phyloP scores from a whole-genome alignment of 192 early-diverging fungal genomes.

The Cetraspora pellucida region DNA sequence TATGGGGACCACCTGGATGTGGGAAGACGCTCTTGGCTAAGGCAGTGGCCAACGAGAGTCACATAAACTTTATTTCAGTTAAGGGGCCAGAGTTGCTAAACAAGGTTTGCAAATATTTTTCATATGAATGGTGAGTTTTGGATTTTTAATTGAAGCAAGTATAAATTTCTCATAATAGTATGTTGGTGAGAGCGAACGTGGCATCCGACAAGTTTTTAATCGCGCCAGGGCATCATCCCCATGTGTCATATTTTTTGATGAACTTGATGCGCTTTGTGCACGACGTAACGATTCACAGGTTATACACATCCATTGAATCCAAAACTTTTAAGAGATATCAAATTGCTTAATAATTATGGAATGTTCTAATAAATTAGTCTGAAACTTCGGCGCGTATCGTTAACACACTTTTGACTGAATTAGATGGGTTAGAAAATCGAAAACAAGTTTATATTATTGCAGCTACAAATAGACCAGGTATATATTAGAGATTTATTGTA shows the following conservation, averaged over 20 bases:
- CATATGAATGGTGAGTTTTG: not conserved
- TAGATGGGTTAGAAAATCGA: conserved; percentile 92
- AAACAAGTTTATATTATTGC: conserved; percentile 94
- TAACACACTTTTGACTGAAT: conserved; percentile 94
- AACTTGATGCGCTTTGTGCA: conserved; percentile 92
- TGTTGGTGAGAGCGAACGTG: conserved; percentile 97
- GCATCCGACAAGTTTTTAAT: conserved; percentile 92
- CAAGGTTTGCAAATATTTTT: conserved; percentile 61
- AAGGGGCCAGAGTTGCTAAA: conserved; percentile 98
- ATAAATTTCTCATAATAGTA: conserved; percentile 54
- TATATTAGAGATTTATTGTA: not conserved
- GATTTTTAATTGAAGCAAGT: not conserved
- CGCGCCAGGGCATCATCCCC: conserved; percentile 90
- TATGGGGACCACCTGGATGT: conserved; percentile 98
- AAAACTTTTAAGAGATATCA: not conserved
- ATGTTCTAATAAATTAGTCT: conserved; percentile 50
- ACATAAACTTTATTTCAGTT: conserved; percentile 98
- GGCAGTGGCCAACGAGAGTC: conserved; percentile 95
- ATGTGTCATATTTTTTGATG: conserved; percentile 98
- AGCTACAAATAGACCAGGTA: conserved; percentile 91
- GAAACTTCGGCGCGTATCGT: conserved; percentile 93
- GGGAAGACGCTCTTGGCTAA: conserved; percentile 98
- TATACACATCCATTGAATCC: conserved; percentile 33
- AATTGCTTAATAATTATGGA: not conserved
- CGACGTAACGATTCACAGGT: conserved; percentile 89